Conservation (phyloP, 805 yeast species). For the Komagataella ulmi region DNA sequence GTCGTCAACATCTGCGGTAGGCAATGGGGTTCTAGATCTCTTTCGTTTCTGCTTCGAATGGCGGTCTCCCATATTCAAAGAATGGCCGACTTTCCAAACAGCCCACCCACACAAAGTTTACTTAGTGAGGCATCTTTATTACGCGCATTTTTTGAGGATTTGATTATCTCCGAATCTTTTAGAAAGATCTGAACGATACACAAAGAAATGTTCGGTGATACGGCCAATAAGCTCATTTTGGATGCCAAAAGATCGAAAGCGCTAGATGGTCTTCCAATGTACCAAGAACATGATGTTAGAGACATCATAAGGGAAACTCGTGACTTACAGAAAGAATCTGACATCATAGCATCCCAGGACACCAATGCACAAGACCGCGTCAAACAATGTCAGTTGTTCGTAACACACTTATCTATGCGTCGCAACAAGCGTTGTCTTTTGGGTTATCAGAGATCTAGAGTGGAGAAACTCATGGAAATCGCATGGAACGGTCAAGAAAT, state of each 20-base stretch:
- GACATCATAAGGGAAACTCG: constrained; percentile 59
- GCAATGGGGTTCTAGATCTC: background rate
- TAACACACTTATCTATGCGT: constrained; percentile 64
- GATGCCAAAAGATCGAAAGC: constrained; percentile 75
- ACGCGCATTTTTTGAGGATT: constrained; percentile 1
- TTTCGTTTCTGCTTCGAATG: background rate
- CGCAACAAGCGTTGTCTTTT: constrained; percentile 82
- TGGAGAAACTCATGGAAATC: constrained; percentile 49
- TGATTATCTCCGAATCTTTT: background rate
- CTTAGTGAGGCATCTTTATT: background rate
- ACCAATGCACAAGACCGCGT: constrained; percentile 24
- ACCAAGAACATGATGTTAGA: constrained; percentile 59
- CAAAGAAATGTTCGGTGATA: constrained; percentile 70
- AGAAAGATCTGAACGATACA: background rate
- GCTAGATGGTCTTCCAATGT: constrained; percentile 53
- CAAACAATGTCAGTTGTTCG: constrained; percentile 51
- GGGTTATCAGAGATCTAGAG: constrained; percentile 68
- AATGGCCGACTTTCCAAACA: background rate
- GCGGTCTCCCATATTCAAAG: background rate
- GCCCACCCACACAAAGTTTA: background rate
- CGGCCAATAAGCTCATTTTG: constrained; percentile 66
- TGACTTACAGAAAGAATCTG: constrained; percentile 46
- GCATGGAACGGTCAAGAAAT: constrained; percentile 62
- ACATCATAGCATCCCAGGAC: constrained; percentile 22
- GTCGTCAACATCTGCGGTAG: background rate